Evolutionary conservation across 352 stramenopile species (phyloP).

Genomic region (Globisporangium polare): DNA sequence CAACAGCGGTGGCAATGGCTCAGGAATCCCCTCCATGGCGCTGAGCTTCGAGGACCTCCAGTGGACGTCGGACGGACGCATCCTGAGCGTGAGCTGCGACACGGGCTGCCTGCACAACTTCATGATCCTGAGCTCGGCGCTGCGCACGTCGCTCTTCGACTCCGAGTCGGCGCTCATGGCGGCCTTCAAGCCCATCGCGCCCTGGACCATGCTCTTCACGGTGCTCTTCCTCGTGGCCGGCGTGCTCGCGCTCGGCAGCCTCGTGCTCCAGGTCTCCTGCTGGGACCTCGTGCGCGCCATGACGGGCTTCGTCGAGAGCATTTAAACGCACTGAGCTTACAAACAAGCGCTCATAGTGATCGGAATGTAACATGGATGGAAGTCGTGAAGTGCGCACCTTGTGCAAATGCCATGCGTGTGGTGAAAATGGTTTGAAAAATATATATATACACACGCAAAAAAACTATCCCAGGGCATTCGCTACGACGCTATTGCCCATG

Average conservation of each 20-base stretch:
- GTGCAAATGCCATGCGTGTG: not conserved
- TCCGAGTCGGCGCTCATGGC: slow-evolving; percentile 52
- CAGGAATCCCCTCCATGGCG: slow-evolving; percentile 18
- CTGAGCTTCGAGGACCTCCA: slow-evolving; percentile 70
- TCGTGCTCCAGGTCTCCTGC: slow-evolving; percentile 46
- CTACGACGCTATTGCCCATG: slow-evolving; percentile 2
- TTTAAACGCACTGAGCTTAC: slow-evolving; percentile 7
- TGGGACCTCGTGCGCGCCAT: slow-evolving; percentile 59
- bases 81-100: slow-evolving; percentile 85
- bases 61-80: slow-evolving; percentile 88
- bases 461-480: not conserved
- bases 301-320: slow-evolving; percentile 53
- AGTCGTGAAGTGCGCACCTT: not conserved
- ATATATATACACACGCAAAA: slow-evolving; percentile 1
- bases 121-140: slow-evolving; percentile 68
- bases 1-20: slow-evolving; percentile 12
- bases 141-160: slow-evolving; percentile 55
- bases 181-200: slow-evolving; percentile 56
- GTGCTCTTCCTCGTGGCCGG: slow-evolving; percentile 43
- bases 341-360: not conserved
- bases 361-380: not conserved
- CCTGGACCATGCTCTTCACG: slow-evolving; percentile 60
- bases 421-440: slow-evolving; percentile 1
- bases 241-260: slow-evolving; percentile 41
- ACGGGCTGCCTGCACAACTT: slow-evolving; percentile 90